Base-by-base conservation (phyloP, 345 rosid species). In the Stellera chamaejasme region DNA sequence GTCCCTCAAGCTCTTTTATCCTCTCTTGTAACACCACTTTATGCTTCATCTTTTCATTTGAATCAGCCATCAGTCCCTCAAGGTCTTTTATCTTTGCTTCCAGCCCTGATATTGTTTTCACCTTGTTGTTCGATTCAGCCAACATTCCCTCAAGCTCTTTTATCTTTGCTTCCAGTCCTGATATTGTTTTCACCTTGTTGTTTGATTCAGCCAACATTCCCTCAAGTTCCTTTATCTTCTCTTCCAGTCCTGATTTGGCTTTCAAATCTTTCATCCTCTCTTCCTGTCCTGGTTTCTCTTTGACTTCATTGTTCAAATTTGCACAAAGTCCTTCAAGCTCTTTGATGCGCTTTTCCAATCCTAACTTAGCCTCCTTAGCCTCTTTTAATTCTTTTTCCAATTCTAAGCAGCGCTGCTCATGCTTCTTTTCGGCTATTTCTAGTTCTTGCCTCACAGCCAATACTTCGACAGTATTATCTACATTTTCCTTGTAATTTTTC, bases 361-460 rank as follows among this genome's bases (percentile, higher is more conserved):
- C 72, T 42, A 49, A 67, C 64, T 71, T 69, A 42, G 71, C 75
- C 7, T 32, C 39, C 5, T 4, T 32, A 32, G 39, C 39, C 1
- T 56, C 71, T 75, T 79, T 76, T 13, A 83, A 70, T 58, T 85
- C 82, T 56, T 72, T 61, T 70, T 88, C 92, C 76, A 77, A 67
- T 67, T 77, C 76, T 54, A 72, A 50, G 72, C 77, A 71, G 25
- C 23, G 71, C 2, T 60, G 58, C 61, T 91, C 94, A 13, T 76
- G 60, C 10, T 67, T 74, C 70, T 67, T 69, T 67, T 71, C 75
- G 12, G 72, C 66, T 23, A 50, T 50, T 56, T 85, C 90, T 27
- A 85, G 45, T 69, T 82, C 83, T 62, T 66, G 73, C 61, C 61
- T 80, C 65, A 79, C 23, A 9, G 67, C 59, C 3, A 73, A 58